These are phyloP conservation scores for Irineochytrium annulatum DNA, from an alignment of 192 early-diverging fungal genomes.

Conservation along the genomic window DNA sequence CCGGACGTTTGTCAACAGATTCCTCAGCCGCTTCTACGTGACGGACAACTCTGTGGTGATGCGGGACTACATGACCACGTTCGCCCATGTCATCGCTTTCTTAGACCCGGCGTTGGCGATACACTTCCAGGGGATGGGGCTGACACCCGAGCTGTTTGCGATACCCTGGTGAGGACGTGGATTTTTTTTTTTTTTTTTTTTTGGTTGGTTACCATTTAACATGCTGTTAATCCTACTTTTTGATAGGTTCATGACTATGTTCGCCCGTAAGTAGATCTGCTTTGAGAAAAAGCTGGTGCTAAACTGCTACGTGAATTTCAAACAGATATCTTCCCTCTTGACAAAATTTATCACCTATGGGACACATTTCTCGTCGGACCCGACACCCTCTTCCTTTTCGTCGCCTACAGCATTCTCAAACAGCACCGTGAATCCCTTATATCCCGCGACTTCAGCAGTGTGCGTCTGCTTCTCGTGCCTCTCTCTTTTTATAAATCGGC, in stretches of 20 bases:
- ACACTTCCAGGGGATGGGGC: constrained; percentile 58
- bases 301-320: background rate
- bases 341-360: constrained; percentile 78
- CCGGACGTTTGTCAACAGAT: constrained; percentile 60
- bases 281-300: background rate
- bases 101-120: constrained; percentile 70
- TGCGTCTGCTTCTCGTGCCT: constrained; percentile 40
- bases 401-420: constrained; percentile 64
- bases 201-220: background rate
- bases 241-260: constrained; percentile 79
- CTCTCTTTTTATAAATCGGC: constrained; percentile 22
- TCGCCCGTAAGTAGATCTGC: constrained; percentile 59
- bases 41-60: constrained; percentile 66
- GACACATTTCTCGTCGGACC: constrained; percentile 69
- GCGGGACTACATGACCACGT: constrained; percentile 64
- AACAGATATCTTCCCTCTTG: constrained; percentile 74
- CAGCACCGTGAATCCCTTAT: constrained; percentile 64
- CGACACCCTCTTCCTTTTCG: constrained; percentile 60
- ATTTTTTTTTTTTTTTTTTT: background rate
- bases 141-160: constrained; percentile 70
- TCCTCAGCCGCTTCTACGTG: constrained; percentile 67
- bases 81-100: constrained; percentile 62
- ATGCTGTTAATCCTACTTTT: too few relatives aligned
- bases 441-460: constrained; percentile 66
- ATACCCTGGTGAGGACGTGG: too few relatives aligned